Conservation (phyloP, 1,284 basidiomycete species). For the Ustilago esculenta region DNA sequence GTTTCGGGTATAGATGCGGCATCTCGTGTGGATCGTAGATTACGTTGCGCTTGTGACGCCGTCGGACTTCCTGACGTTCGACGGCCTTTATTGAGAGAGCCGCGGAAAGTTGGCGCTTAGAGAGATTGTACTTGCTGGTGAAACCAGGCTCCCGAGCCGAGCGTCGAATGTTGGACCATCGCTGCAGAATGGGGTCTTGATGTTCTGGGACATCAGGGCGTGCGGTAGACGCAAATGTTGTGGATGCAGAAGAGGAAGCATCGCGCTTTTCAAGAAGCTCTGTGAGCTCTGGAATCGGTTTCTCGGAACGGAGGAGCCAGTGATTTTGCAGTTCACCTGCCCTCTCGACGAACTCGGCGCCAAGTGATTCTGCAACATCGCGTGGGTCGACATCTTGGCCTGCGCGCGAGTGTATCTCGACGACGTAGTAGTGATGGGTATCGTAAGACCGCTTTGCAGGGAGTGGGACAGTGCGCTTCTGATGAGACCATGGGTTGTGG, state of each 20-base stretch:
- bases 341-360: slow-evolving; percentile 85
- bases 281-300: slow-evolving; percentile 27
- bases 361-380: slow-evolving; percentile 73
- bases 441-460: slow-evolving; percentile 71
- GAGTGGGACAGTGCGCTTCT: slow-evolving; percentile 41
- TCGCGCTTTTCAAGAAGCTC: slow-evolving; percentile 11
- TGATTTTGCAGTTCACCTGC: slow-evolving; percentile 83
- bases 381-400: slow-evolving; percentile 68
- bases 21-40: slow-evolving; percentile 62
- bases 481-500: slow-evolving; percentile 31
- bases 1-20: slow-evolving; percentile 57
- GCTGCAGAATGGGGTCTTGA: slow-evolving; percentile 69
- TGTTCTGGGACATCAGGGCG: slow-evolving; percentile 51
- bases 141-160: slow-evolving; percentile 26
- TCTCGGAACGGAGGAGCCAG: slow-evolving; percentile 80
- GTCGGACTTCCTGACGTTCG: slow-evolving; percentile 60
- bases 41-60: slow-evolving; percentile 62
- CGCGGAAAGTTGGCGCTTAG: slow-evolving; percentile 40
- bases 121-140: slow-evolving; percentile 33
- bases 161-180: slow-evolving; percentile 66
- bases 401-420: slow-evolving; percentile 76
- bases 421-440: slow-evolving; percentile 88
- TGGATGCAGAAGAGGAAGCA: slow-evolving; percentile 11
- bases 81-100: slow-evolving; percentile 55
- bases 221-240: slow-evolving; percentile 1